These are phyloP conservation scores for Saksenaea oblongispora DNA, from an alignment of 371 early-diverging fungal species.

Conservation along the genomic window DNA sequence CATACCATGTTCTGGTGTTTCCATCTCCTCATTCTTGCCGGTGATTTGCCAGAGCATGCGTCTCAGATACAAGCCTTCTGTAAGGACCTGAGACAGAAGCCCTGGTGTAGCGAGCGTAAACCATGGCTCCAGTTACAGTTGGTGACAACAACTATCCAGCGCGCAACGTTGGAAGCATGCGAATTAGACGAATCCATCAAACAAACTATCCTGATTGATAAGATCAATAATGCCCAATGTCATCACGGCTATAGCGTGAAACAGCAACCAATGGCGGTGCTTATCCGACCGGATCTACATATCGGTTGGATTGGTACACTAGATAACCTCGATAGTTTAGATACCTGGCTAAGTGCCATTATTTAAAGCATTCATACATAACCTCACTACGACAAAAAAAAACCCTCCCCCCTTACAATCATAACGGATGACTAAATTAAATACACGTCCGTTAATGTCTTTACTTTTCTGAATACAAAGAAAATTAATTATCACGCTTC, in stretches of 20 bases:
- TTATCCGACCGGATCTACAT: not conserved
- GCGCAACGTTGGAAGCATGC: not conserved
- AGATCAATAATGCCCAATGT: constrained; percentile 9
- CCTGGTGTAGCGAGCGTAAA: not conserved
- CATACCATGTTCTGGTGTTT: constrained; percentile 4
- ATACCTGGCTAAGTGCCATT: not conserved
- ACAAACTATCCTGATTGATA: constrained; percentile 4
- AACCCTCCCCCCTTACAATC: too few species aligned
- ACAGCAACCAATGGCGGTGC: not conserved
- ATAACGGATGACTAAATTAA: too few species aligned
- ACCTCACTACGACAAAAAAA: not conserved
- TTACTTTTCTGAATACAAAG: too few species aligned
- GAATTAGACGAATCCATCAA: not conserved
- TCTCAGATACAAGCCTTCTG: not conserved
- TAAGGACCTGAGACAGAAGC: not conserved
- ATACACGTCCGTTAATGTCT: too few species aligned
- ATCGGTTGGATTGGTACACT: not conserved
- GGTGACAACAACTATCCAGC: constrained; percentile 5
- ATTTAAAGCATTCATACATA: not conserved
- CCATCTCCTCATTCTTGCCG: constrained; percentile 1
- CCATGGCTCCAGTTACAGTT: not conserved
- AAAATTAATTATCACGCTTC: too few species aligned
- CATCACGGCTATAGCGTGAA: constrained; percentile 6
- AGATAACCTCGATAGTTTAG: not conserved
- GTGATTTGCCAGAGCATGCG: not conserved